Percentiles rank a stretch among this genome's conserved stretches.
These are phyloP conservation scores for Aspergillus intermedius DNA, from an alignment of 2,329 filamentous ascomycete species.

Conservation along the genomic window DNA sequence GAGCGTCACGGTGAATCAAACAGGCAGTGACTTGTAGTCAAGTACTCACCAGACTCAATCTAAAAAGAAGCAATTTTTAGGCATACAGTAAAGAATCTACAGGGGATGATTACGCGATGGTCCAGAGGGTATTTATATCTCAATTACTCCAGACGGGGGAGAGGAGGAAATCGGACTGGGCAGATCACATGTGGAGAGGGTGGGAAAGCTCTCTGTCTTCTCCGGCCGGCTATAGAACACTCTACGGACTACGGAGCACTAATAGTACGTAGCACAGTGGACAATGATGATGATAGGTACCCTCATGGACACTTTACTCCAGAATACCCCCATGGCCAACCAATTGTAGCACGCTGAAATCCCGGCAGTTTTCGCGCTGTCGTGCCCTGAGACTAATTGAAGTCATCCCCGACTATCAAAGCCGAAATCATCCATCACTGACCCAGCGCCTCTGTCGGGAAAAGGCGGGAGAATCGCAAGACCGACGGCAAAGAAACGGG, in stretches of 20 bases:
- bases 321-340: neutral
- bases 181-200: constrained; percentile 14
- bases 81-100: neutral
- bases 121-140: neutral
- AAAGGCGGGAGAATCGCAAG: constrained; percentile 25
- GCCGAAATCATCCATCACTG: constrained; percentile 8
- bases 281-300: neutral
- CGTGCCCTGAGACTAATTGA: constrained; percentile 4
- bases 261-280: too few relatives aligned
- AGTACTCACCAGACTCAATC: neutral
- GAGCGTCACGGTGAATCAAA: neutral
- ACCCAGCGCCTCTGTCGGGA: constrained; percentile 18
- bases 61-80: neutral
- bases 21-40: neutral
- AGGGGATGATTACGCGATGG: neutral
- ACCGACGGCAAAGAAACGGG: constrained; percentile 14
- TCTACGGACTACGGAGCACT: neutral
- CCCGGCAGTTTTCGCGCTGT: constrained; percentile 19
- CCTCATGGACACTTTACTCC: too few relatives aligned
- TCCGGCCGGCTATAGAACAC: neutral
- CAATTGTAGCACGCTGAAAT: constrained; percentile 1
- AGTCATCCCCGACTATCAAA: neutral
- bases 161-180: neutral
- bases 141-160: neutral
- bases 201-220: neutral